These are phyloP conservation scores for Curvularia eragrostidis DNA, from an alignment of 2,329 filamentous ascomycete genomes.

Conservation along the genomic window DNA sequence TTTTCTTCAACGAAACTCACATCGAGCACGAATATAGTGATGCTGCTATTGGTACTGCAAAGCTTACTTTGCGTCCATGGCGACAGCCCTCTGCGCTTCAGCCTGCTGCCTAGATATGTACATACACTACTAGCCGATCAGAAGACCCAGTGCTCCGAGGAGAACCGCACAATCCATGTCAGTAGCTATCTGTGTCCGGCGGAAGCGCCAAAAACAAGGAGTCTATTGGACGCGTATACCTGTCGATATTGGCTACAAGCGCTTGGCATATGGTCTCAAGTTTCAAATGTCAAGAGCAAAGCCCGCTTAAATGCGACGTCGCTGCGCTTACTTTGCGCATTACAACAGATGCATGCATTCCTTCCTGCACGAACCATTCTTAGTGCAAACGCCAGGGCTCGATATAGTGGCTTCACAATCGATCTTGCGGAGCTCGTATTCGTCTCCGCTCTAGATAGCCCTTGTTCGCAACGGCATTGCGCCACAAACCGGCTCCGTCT, in stretches of 20 bases:
- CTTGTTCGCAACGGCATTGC: background rate
- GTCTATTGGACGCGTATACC: background rate
- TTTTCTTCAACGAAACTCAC: too few species aligned
- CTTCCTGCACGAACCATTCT: background rate
- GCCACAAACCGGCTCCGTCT: background rate
- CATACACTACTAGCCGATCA: background rate
- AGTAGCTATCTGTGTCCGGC: background rate
- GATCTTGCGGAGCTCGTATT: background rate
- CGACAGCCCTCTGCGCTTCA: background rate
- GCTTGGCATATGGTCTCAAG: background rate
- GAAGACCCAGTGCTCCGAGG: background rate
- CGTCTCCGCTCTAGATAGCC: background rate
- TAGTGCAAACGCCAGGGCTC: background rate
- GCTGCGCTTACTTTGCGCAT: background rate
- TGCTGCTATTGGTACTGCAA: background rate
- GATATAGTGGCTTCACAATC: too few species aligned
- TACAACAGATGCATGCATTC: background rate
- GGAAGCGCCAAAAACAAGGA: background rate
- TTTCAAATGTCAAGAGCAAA: background rate
- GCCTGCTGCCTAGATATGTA: background rate
- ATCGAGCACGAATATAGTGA: background rate
- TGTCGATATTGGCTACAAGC: background rate
- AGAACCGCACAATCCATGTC: background rate
- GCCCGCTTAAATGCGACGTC: background rate
- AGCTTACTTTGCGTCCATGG: background rate